A percentile compares a stretch with the other conserved stretches of the same genome.
Evolutionary conservation across 768 basidiomycete species (phyloP).

Genomic region (Rhodosporidiobolus odoratus): DNA sequence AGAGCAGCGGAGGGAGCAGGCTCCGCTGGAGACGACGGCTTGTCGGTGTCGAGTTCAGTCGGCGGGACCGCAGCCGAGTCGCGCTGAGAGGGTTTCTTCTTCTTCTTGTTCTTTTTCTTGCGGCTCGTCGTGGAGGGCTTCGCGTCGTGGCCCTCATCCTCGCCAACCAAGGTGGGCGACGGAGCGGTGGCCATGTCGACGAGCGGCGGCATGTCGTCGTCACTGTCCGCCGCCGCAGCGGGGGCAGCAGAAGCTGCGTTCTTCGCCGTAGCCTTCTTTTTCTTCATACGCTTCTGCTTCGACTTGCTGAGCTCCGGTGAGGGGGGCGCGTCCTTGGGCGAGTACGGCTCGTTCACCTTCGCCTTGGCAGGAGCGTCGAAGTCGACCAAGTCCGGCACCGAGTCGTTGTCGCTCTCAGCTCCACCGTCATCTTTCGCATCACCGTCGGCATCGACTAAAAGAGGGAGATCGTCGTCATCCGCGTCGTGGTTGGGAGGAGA

Average conservation of each 20-base stretch:
- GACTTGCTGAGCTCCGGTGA: background rate
- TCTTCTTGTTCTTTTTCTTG: background rate
- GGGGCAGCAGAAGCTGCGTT: background rate
- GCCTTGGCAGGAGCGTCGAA: background rate
- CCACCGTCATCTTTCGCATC: background rate
- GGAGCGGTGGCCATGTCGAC: background rate
- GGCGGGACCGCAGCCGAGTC: too few relatives aligned
- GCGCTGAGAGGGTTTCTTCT: background rate
- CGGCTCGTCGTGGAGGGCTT: too few relatives aligned
- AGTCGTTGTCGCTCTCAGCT: too few relatives aligned
- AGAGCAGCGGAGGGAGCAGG: too few relatives aligned
- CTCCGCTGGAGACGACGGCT: background rate
- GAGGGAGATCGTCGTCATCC: background rate
- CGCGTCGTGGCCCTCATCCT: background rate
- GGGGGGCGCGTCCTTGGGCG: background rate
- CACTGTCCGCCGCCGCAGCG: background rate
- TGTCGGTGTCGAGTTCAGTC: background rate
- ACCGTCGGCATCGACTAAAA: background rate
- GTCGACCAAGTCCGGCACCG: background rate
- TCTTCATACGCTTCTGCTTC: conserved; percentile 1
- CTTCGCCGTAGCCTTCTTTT: background rate
- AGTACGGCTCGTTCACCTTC: background rate
- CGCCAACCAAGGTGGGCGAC: background rate
- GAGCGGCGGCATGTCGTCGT: background rate
- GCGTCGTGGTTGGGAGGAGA: too few relatives aligned